These are phyloP conservation scores for Paraphaeosphaeria sporulosa DNA, from an alignment of 2,329 filamentous ascomycete genomes.

Conservation along the genomic window DNA sequence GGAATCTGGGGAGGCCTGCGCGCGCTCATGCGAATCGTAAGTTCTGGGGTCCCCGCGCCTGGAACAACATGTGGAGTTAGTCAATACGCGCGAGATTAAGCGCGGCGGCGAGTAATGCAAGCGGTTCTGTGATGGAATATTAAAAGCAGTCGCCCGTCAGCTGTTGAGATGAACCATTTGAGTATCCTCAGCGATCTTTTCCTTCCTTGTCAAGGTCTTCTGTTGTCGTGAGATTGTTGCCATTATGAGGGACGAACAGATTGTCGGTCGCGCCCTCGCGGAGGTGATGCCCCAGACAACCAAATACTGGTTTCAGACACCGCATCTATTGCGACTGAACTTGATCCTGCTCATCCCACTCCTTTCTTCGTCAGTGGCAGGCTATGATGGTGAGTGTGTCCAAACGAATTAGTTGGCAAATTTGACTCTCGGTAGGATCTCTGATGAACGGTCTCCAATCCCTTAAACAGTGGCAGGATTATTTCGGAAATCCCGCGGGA, in stretches of 20 bases:
- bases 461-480: constrained; percentile 18
- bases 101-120: constrained; percentile 10
- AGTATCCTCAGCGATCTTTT: background rate
- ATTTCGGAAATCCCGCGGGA: constrained; percentile 19
- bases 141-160: constrained; percentile 6
- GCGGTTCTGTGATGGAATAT: background rate
- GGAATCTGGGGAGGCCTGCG: constrained; percentile 3
- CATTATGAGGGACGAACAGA: constrained; percentile 24
- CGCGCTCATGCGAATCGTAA: background rate
- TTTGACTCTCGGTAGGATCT: background rate
- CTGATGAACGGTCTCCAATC: constrained; percentile 27
- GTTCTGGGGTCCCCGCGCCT: constrained; percentile 3
- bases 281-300: constrained; percentile 53
- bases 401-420: background rate
- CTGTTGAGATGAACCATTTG: background rate
- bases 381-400: constrained; percentile 52
- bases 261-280: constrained; percentile 39
- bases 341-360: constrained; percentile 55
- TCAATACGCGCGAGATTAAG: background rate
- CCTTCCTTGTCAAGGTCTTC: constrained; percentile 1
- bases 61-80: constrained; percentile 7
- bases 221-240: background rate
- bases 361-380: constrained; percentile 53
- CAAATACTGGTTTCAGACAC: constrained; percentile 53
- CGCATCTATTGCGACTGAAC: constrained; percentile 56